These are phyloP conservation scores for Simplicillium sp. DNA, from an alignment of 2,329 filamentous ascomycete genomes.

Conservation along the genomic window DNA sequence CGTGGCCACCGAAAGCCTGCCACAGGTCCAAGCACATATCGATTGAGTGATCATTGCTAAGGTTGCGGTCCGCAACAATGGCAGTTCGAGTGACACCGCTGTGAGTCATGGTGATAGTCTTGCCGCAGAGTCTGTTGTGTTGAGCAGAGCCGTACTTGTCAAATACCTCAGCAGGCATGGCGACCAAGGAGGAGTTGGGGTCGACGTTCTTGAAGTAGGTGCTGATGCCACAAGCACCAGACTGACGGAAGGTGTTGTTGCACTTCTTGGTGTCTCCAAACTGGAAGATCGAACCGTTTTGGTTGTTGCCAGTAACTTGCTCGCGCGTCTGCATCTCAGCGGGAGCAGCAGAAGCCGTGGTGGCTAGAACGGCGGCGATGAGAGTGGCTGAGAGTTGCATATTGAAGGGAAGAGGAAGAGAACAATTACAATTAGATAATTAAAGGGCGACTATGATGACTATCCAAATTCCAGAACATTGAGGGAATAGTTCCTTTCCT, in stretches of 20 bases:
- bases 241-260: not conserved
- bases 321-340: no score
- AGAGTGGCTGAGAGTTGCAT: not conserved
- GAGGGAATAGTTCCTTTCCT: no score
- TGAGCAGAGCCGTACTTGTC: not conserved
- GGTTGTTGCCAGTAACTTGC: not conserved
- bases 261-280: not conserved
- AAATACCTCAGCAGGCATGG: conserved; percentile 1
- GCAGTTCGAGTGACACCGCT: not conserved
- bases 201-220: conserved; percentile 1
- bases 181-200: not conserved
- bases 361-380: not conserved
- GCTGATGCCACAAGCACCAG: not conserved
- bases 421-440: no score
- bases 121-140: conserved; percentile 2
- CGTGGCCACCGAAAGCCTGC: conserved; percentile 1
- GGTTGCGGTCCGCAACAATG: conserved; percentile 2
- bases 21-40: not conserved
- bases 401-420: no score
- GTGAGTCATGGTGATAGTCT: not conserved
- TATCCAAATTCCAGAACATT: no score
- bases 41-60: conserved; percentile 1
- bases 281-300: conserved; percentile 1
- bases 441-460: no score
- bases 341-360: not conserved